Evolutionary conservation across 495 filamentous ascomycete genomes (phyloP), one percentile per base, ranked within the genome.

Genomic region (Diplogelasinospora grovesii): DNA sequence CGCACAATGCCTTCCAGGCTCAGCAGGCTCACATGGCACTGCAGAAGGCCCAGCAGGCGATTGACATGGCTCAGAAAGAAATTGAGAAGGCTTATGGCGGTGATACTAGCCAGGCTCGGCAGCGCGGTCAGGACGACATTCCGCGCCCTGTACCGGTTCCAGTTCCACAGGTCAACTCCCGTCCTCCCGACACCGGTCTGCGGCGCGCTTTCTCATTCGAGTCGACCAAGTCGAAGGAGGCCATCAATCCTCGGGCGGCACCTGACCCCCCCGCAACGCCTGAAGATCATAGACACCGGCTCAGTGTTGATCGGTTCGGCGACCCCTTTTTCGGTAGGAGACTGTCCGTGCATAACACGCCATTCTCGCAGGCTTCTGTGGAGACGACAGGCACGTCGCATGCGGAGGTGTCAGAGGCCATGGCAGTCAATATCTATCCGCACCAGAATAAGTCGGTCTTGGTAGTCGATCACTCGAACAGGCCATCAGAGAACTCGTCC

Each of bases 391-490:
- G 55, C 29, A 72, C 71, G 7, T 65, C 70, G 0, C 65, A 68
- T 33, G 68, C 70, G 8, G 80, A 81, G 50, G 70, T 83, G 29
- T 78, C 78, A 31, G 86, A 95, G 63, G 89, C 88, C 9, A 81
- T 79, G 44, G 85, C 85, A 13, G 79, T 95, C 31, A 81, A 77
- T 43, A 81, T 94, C 23, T 92, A 82, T 54, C 80, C 86, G 2
- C 89, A 95, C 57, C 86, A 88, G 55, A 95, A 94, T 47, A 79
- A 81, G 43, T 90, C 86, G 3, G 68, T 87, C 8, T 63, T 92
- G 31, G 63, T 93, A 40, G 80, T 94, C 27, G 76, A 93, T 27
- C 83, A 88, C 49, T 77, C 68, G 71, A 60, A 59, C 45, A 60
- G 61, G 49, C 56, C 64, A 10, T 65, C 61, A 0, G 54, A 61